Conservation (phyloP, 257 asterid species). For the Solanum chilense region DNA sequence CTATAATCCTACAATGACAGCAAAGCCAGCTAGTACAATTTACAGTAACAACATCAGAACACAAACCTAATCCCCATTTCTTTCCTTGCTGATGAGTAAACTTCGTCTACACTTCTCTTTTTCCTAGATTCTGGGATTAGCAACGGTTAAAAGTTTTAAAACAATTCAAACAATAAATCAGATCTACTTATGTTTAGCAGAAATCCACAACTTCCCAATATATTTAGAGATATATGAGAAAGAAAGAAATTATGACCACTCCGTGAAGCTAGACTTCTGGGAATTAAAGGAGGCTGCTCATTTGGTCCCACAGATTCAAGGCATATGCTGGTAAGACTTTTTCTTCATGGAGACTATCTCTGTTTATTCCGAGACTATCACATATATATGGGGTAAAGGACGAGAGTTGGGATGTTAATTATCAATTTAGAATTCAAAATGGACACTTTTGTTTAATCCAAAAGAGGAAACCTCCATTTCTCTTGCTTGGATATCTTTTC, state of each 20-base stretch:
- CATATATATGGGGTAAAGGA: not conserved
- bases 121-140: constrained; percentile 26
- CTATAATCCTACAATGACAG: constrained; percentile 16
- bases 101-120: constrained; percentile 41
- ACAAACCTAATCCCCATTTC: constrained; percentile 11
- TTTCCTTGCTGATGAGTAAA: constrained; percentile 15
- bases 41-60: constrained; percentile 20
- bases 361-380: not conserved
- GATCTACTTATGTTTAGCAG: not conserved
- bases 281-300: not conserved
- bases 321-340: not conserved
- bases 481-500: not conserved
- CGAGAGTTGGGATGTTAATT: not conserved
- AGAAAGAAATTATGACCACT: not conserved
- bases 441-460: not conserved
- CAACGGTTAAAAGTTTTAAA: not conserved
- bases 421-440: not conserved
- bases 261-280: not conserved
- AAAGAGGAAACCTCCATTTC: not conserved
- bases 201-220: not conserved
- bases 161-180: not conserved
- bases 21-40: constrained; percentile 9
- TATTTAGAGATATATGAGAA: not conserved
- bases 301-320: not conserved
- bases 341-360: not conserved